phyloP scores from a whole-genome alignment of 2,329 filamentous ascomycete genomes.

The Zasmidium angulare region DNA sequence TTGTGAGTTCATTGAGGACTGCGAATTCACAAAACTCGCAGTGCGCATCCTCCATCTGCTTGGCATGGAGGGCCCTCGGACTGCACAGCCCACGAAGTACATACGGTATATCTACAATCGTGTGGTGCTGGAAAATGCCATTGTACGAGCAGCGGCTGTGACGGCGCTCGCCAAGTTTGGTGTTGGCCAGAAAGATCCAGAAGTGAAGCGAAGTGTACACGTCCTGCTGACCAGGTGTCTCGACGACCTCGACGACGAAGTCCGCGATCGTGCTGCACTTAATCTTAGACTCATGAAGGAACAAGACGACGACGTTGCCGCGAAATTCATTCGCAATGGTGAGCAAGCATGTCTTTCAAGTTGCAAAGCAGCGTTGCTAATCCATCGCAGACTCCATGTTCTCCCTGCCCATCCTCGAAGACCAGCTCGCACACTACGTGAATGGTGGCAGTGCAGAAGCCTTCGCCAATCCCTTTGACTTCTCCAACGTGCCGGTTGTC shows the following conservation, averaged over 20 bases:
- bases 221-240: slow-evolving; percentile 90
- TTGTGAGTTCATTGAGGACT: slow-evolving; percentile 99
- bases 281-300: slow-evolving; percentile 91
- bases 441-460: slow-evolving; percentile 85
- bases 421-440: slow-evolving; percentile 96
- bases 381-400: slow-evolving; percentile 77
- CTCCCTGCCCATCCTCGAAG: slow-evolving; percentile 90
- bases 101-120: slow-evolving; percentile 99
- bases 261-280: slow-evolving; percentile 89
- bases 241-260: slow-evolving; percentile 96
- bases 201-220: slow-evolving; percentile 93
- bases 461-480: slow-evolving; percentile 84
- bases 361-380: slow-evolving; percentile 26
- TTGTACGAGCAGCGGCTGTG: slow-evolving; percentile 90
- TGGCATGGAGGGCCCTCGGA: slow-evolving; percentile 91
- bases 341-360: slow-evolving; percentile 33
- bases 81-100: slow-evolving; percentile 94
- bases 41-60: slow-evolving; percentile 93
- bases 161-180: slow-evolving; percentile 96
- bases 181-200: slow-evolving; percentile 91
- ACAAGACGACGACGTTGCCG: slow-evolving; percentile 76
- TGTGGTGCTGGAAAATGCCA: slow-evolving; percentile 94
- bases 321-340: slow-evolving; percentile 91
- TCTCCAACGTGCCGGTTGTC: slow-evolving; percentile 86
- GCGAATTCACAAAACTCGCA: slow-evolving; percentile 96